A percentile compares a stretch with the other conserved stretches of the same genome.
Conservation (phyloP, 192 early-diverging fungal species). For the Coemansia sp. region DNA sequence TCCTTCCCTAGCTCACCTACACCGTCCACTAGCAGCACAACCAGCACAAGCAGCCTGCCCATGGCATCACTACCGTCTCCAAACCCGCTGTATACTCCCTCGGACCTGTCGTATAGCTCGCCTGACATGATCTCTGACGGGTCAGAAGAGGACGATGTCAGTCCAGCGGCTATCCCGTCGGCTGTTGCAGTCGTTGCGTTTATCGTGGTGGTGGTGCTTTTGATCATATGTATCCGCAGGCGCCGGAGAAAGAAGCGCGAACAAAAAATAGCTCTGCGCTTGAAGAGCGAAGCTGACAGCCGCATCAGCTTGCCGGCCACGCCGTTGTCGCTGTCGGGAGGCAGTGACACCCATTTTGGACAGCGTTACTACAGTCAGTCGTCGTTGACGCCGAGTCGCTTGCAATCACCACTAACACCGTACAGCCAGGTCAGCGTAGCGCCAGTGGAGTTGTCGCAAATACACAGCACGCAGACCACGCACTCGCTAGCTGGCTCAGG, state of each 20-base stretch:
- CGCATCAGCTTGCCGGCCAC: neutral
- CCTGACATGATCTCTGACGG: neutral
- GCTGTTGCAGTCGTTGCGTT: neutral
- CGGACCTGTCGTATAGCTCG: neutral
- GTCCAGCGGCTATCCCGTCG: neutral
- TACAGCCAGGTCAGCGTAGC: neutral
- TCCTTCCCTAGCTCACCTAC: too few species aligned
- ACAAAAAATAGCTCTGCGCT: neutral
- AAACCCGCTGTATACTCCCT: neutral
- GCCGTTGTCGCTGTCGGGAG: neutral
- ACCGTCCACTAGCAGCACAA: neutral
- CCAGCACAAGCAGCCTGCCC: neutral
- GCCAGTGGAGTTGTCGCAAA: neutral
- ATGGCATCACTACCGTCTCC: neutral
- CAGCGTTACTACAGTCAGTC: neutral
- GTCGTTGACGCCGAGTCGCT: neutral
- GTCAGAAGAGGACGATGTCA: neutral
- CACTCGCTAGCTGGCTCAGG: neutral
- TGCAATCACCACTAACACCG: neutral
- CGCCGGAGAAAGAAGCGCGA: neutral
- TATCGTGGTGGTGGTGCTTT: neutral
- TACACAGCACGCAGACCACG: neutral
- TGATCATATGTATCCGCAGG: neutral
- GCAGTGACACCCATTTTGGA: neutral
- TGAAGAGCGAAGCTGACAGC: neutral